Conservation (phyloP, 139 green algal genomes). For the Chlamydomonas sp. region DNA sequence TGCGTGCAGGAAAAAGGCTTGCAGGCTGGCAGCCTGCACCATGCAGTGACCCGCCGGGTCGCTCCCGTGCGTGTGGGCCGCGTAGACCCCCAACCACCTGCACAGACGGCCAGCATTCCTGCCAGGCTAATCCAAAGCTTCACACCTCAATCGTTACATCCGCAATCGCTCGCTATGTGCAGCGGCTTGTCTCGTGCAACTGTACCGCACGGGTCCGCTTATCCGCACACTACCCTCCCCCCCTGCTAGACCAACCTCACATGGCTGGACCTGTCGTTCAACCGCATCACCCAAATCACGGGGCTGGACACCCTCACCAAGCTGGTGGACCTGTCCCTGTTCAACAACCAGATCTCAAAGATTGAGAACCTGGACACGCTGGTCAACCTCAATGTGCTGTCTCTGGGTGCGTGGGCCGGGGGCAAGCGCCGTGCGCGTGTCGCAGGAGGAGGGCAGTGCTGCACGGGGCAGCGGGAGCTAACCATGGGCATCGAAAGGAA, state of each 20-base stretch:
- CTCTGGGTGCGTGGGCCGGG: conserved; percentile 59
- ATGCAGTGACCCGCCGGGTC: neutral
- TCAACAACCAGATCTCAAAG: conserved; percentile 80
- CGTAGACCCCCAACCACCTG: neutral
- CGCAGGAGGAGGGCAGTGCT: neutral
- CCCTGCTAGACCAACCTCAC: conserved; percentile 65
- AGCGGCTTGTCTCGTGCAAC: too few species aligned
- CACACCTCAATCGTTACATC: neutral
- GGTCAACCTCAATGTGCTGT: conserved; percentile 74
- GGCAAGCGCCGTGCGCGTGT: neutral
- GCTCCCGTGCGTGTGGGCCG: neutral
- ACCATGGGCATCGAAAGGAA: too few species aligned
- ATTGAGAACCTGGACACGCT: conserved; percentile 79
- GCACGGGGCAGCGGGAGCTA: too few species aligned
- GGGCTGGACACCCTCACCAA: conserved; percentile 77
- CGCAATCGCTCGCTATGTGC: too few species aligned
- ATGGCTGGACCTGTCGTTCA: conserved; percentile 91
- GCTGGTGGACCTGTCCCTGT: conserved; percentile 85
- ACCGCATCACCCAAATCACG: conserved; percentile 83
- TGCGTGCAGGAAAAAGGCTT: neutral
- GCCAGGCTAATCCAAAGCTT: neutral
- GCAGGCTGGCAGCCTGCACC: neutral
- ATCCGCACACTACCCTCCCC: neutral
- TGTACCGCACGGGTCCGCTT: too few species aligned
- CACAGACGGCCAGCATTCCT: conserved; percentile 9